A percentile compares a stretch with the other conserved stretches of the same genome.
Evolutionary conservation across 176 grass and related monocot species (phyloP).

Genomic region (Bolboschoenus planiculmis): DNA sequence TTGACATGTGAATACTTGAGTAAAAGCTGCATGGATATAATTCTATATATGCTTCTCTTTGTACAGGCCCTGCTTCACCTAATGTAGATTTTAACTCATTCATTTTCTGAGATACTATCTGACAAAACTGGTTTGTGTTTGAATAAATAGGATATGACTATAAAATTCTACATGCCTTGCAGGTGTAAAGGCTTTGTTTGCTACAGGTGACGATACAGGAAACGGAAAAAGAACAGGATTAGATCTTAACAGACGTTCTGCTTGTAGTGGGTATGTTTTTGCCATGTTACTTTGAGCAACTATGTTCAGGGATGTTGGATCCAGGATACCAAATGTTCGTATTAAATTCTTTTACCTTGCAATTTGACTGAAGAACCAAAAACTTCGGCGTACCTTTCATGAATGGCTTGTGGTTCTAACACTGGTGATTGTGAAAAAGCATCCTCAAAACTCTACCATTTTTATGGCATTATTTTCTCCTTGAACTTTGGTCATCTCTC

Average conservation of each 20-base stretch:
- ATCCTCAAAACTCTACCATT: background rate
- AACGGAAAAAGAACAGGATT: slow-evolving; percentile 30
- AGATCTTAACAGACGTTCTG: slow-evolving; percentile 32
- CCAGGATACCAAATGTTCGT: background rate
- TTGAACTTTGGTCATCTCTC: slow-evolving; percentile 3
- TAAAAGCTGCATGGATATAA: slow-evolving; percentile 1
- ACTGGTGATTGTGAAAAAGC: background rate
- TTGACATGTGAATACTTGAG: background rate
- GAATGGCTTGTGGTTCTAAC: background rate
- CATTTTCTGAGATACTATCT: background rate
- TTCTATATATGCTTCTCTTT: background rate
- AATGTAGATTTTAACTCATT: background rate
- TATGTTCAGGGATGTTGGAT: background rate
- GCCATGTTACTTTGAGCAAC: background rate
- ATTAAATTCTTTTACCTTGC: background rate
- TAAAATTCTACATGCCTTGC: slow-evolving; percentile 18
- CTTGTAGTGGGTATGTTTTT: slow-evolving; percentile 60
- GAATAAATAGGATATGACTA: slow-evolving; percentile 1
- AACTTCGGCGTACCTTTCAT: background rate
- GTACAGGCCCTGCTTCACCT: background rate
- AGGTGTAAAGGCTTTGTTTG: slow-evolving; percentile 39
- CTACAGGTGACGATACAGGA: slow-evolving; percentile 32
- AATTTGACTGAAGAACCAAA: background rate
- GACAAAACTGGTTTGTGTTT: background rate
- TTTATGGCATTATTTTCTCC: background rate